Percentiles rank a stretch among this genome's conserved stretches.
phyloP scores from a whole-genome alignment of 2,329 filamentous ascomycete genomes.

The Pseudofabraea citricarpa region DNA sequence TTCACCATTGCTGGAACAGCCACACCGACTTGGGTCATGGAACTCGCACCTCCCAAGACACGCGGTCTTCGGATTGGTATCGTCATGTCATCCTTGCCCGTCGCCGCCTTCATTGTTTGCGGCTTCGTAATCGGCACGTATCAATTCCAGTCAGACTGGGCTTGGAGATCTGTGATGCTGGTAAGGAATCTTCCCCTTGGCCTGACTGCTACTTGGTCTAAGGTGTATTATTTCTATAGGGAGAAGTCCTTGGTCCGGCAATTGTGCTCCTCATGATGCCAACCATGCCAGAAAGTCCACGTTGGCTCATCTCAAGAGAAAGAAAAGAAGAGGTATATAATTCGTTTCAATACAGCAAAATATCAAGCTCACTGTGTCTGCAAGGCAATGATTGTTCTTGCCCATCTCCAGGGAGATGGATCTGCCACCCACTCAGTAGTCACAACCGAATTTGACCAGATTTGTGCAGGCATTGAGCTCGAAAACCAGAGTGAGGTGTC shows the following conservation, averaged over 20 bases:
- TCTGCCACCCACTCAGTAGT: not conserved
- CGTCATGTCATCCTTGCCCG: not conserved
- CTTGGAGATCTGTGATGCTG: not conserved
- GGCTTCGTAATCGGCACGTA: not conserved
- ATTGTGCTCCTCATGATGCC: not conserved
- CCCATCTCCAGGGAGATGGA: not conserved
- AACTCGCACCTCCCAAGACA: not conserved
- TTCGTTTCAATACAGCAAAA: no score
- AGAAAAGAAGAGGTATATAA: constrained; percentile 45
- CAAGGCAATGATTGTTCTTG: not conserved
- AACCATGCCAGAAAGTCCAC: constrained; percentile 41
- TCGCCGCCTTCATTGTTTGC: not conserved
- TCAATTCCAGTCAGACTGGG: not conserved
- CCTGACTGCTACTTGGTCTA: not conserved
- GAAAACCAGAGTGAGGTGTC: not conserved
- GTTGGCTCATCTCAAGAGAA: constrained; percentile 57
- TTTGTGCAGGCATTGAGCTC: not conserved
- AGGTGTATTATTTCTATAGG: not conserved
- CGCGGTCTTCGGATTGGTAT: not conserved
- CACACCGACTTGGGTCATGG: not conserved
- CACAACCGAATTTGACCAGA: not conserved
- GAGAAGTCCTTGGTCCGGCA: not conserved
- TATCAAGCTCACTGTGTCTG: no score
- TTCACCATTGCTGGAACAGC: not conserved
- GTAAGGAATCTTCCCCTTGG: not conserved